phyloP scores from a whole-genome alignment of 495 filamentous ascomycete genomes.

The Friedmanniomyces endolithicus region DNA sequence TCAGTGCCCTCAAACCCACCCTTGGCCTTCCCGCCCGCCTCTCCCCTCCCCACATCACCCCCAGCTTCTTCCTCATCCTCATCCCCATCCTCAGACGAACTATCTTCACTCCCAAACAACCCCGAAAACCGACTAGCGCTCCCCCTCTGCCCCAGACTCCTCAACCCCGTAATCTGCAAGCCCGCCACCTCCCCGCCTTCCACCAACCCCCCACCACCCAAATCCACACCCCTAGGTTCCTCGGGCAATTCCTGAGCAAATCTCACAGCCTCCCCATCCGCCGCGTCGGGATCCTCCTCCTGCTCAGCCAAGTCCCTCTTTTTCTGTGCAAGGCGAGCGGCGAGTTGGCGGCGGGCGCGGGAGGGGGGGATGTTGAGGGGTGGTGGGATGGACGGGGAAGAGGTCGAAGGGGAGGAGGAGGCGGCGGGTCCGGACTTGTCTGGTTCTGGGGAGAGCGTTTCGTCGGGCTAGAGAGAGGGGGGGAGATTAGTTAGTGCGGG shows the following conservation, averaged over 20 bases:
- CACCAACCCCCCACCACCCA: constrained; percentile 1
- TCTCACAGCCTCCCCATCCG: constrained; percentile 12
- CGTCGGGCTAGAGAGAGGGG: background rate
- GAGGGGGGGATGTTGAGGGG: constrained; percentile 71
- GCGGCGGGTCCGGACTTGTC: background rate
- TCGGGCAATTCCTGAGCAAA: background rate
- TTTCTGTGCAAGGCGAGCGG: constrained; percentile 62
- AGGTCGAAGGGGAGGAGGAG: constrained; percentile 23
- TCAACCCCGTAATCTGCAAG: constrained; percentile 12
- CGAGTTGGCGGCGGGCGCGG: constrained; percentile 74
- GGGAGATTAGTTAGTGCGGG: constrained; percentile 9
- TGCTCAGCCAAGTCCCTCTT: constrained; percentile 34
- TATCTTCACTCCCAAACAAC: constrained; percentile 9
- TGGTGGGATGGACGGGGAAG: constrained; percentile 40
- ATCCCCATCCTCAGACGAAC: constrained; percentile 7
- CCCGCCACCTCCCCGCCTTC: background rate
- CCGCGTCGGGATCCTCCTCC: constrained; percentile 14
- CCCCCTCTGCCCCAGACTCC: background rate
- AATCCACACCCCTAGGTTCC: background rate
- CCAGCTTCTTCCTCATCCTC: constrained; percentile 1
- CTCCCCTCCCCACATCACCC: constrained; percentile 11
- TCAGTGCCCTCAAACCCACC: constrained; percentile 3
- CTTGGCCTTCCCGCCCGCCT: background rate
- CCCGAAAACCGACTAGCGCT: constrained; percentile 12
- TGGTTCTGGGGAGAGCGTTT: background rate